These are phyloP conservation scores for Metarhizium rileyi DNA, from an alignment of 2,329 filamentous ascomycete species.

Conservation along the genomic window DNA sequence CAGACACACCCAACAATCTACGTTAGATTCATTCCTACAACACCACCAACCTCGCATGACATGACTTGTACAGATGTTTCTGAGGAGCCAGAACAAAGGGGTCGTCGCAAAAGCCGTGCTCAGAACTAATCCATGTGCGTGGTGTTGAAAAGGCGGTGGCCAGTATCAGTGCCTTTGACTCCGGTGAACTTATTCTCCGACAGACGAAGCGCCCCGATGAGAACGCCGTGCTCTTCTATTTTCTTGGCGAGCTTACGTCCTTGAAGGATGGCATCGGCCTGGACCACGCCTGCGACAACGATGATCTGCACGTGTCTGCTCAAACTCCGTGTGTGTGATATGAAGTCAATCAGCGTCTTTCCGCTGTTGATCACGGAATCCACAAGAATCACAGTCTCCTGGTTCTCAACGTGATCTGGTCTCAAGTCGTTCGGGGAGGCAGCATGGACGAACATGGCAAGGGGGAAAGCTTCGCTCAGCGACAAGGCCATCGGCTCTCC, in stretches of 20 bases:
- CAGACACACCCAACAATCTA: no score
- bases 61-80: not conserved
- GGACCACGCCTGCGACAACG: constrained; percentile 45
- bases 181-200: constrained; percentile 49
- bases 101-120: not conserved
- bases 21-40: no score
- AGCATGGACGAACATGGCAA: constrained; percentile 41
- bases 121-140: constrained; percentile 28
- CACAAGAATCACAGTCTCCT: constrained; percentile 39
- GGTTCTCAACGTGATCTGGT: constrained; percentile 27
- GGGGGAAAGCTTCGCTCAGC: constrained; percentile 41
- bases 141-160: constrained; percentile 50
- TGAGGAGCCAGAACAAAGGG: not conserved
- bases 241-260: constrained; percentile 10
- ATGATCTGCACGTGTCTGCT: constrained; percentile 34
- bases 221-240: constrained; percentile 15
- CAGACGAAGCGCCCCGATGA: constrained; percentile 41
- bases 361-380: constrained; percentile 54
- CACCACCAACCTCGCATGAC: not conserved
- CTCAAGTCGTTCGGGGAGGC: constrained; percentile 30
- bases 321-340: constrained; percentile 33
- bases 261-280: constrained; percentile 22
- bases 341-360: constrained; percentile 36
- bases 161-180: constrained; percentile 43
- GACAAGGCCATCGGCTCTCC: constrained; percentile 53